phyloP scores from a whole-genome alignment of 2,329 filamentous ascomycete species.

The Beauveria brongniartii region DNA sequence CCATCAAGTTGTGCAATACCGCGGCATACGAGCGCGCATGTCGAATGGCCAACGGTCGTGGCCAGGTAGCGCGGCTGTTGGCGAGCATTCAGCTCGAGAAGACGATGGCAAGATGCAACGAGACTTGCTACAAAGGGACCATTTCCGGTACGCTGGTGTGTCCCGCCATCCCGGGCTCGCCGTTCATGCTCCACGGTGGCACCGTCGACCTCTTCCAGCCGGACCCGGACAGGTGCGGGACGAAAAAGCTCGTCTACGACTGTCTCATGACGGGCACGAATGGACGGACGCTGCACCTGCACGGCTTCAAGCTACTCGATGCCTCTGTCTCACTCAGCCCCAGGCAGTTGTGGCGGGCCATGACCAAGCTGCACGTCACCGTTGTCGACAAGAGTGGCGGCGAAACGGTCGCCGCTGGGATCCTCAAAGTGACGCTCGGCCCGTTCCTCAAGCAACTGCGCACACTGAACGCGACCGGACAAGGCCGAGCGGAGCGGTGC shows the following conservation, averaged over 20 bases:
- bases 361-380: constrained; percentile 54
- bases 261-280: constrained; percentile 50
- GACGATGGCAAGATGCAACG: background rate
- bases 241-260: constrained; percentile 52
- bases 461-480: background rate
- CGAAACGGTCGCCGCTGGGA: constrained; percentile 13
- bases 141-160: background rate
- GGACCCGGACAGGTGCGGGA: constrained; percentile 46
- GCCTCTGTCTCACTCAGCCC: constrained; percentile 50
- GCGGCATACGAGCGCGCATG: constrained; percentile 22
- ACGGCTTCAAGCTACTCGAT: constrained; percentile 56
- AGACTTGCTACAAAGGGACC: background rate
- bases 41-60: background rate
- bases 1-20: background rate
- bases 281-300: constrained; percentile 46
- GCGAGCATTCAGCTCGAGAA: background rate
- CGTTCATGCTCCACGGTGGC: constrained; percentile 52
- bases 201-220: constrained; percentile 49
- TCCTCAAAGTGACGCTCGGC: background rate
- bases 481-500: background rate
- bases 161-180: constrained; percentile 32
- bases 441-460: background rate
- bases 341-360: constrained; percentile 51
- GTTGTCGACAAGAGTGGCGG: constrained; percentile 34
- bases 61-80: background rate